These are phyloP conservation scores for Dactylellina haptotyla DNA, from an alignment of 2,329 filamentous ascomycete genomes.

Conservation along the genomic window DNA sequence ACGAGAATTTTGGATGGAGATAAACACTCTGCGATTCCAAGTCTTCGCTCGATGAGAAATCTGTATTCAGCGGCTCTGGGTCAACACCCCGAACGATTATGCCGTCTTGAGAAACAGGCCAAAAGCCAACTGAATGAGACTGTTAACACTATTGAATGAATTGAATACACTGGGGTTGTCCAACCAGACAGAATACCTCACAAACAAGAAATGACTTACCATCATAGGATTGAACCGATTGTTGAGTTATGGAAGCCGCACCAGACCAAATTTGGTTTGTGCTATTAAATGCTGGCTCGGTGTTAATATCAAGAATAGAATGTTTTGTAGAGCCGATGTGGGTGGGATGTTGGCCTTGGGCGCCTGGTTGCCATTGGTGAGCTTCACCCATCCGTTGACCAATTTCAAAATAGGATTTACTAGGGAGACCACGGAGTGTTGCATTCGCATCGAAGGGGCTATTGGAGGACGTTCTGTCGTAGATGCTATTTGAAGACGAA, in stretches of 20 bases:
- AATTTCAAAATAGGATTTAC: slow-evolving; percentile 43
- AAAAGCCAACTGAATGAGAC: slow-evolving; percentile 29
- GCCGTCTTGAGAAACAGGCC: slow-evolving; percentile 47
- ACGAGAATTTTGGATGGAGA: slow-evolving; percentile 51
- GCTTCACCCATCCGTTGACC: slow-evolving; percentile 17
- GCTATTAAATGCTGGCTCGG: slow-evolving; percentile 5
- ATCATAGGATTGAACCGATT: slow-evolving; percentile 36
- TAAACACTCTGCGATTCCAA: slow-evolving; percentile 41
- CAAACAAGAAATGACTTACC: slow-evolving; percentile 20
- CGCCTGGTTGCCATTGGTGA: slow-evolving; percentile 26
- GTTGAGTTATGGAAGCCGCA: slow-evolving; percentile 14
- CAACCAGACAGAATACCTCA: too few species aligned
- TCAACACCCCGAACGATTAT: slow-evolving; percentile 52
- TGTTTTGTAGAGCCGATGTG: slow-evolving; percentile 22
- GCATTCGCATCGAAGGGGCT: slow-evolving; percentile 51
- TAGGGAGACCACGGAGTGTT: slow-evolving; percentile 43
- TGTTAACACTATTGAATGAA: slow-evolving; percentile 4
- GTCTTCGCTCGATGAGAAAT: slow-evolving; percentile 37
- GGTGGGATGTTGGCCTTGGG: slow-evolving; percentile 15
- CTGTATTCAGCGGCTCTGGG: slow-evolving; percentile 34
- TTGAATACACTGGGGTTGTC: not conserved
- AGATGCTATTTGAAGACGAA: slow-evolving; percentile 44
- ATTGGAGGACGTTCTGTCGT: slow-evolving; percentile 50
- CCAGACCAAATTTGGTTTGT: slow-evolving; percentile 33
- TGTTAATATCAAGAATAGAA: slow-evolving; percentile 23